Conservation (phyloP, 306 rosid genomes). For the Corylus americana region DNA sequence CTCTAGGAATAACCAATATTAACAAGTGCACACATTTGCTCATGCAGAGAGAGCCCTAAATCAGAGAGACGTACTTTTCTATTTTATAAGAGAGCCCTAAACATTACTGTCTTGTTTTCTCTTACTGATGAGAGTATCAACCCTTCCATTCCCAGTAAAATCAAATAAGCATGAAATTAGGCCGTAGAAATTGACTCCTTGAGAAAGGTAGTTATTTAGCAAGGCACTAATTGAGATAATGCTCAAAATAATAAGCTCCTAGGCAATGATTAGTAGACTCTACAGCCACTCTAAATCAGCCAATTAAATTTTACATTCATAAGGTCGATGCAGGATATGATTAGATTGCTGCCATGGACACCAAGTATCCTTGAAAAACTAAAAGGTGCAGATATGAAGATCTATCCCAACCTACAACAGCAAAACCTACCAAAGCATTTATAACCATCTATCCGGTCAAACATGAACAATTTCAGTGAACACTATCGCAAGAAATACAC, state of each 20-base stretch:
- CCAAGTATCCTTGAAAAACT: background rate
- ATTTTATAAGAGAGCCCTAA: background rate
- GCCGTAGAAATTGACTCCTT: background rate
- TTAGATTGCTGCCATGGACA: background rate
- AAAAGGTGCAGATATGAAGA: background rate
- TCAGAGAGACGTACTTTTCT: background rate
- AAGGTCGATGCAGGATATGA: background rate
- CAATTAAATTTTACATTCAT: background rate
- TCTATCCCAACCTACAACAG: background rate
- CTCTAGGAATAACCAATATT: background rate
- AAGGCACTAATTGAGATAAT: background rate
- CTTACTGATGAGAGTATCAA: background rate
- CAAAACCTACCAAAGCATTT: constrained; percentile 1
- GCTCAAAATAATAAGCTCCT: background rate
- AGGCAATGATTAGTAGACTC: constrained; percentile 1
- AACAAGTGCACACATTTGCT: background rate
- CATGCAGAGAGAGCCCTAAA: background rate
- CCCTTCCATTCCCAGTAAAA: background rate
- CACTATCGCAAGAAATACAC: too few relatives aligned
- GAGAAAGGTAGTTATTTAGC: background rate
- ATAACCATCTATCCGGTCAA: constrained; percentile 11
- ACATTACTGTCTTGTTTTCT: background rate
- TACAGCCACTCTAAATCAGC: background rate
- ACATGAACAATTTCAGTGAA: background rate
- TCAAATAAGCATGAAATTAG: background rate